Evolutionary conservation across 352 stramenopile species (phyloP).

Genomic region (Phytopythium montanum): DNA sequence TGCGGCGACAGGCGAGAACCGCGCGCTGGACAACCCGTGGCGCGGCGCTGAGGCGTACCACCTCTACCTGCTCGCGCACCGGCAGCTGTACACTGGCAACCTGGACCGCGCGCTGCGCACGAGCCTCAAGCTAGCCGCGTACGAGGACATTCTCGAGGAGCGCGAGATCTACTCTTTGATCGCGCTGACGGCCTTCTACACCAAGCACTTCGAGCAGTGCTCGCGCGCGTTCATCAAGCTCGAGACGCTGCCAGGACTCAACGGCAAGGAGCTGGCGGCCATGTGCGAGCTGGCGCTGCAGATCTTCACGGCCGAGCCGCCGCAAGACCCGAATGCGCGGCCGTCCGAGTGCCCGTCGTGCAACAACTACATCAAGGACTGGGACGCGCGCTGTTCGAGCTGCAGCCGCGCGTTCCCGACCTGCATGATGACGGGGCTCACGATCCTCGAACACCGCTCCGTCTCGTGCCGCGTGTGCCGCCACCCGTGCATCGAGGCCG

Average conservation of each 20-base stretch:
- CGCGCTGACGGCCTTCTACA: conserved; percentile 91
- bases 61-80: conserved; percentile 91
- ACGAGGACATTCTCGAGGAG: conserved; percentile 91
- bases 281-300: conserved; percentile 77
- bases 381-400: conserved; percentile 78
- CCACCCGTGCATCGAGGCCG: conserved; percentile 83
- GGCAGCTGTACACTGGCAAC: conserved; percentile 87
- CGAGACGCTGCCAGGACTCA: conserved; percentile 69
- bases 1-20: conserved; percentile 71
- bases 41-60: conserved; percentile 93
- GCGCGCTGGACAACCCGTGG: conserved; percentile 92
- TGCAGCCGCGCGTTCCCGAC: conserved; percentile 72
- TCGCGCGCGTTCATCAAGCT: conserved; percentile 92
- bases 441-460: conserved; percentile 70
- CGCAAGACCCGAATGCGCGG: conserved; percentile 76
- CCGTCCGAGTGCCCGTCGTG: conserved; percentile 80
- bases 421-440: conserved; percentile 76
- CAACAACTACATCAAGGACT: conserved; percentile 80
- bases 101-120: conserved; percentile 84
- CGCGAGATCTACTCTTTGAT: conserved; percentile 93
- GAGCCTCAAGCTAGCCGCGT: conserved; percentile 82
- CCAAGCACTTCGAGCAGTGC: conserved; percentile 89
- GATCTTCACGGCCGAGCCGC: conserved; percentile 81
- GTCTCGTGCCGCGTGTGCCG: conserved; percentile 85
- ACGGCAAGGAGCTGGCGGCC: conserved; percentile 51